These are phyloP conservation scores for Cutaneotrichosporon cutaneum DNA, from an alignment of 1,284 basidiomycete genomes.

Conservation along the genomic window DNA sequence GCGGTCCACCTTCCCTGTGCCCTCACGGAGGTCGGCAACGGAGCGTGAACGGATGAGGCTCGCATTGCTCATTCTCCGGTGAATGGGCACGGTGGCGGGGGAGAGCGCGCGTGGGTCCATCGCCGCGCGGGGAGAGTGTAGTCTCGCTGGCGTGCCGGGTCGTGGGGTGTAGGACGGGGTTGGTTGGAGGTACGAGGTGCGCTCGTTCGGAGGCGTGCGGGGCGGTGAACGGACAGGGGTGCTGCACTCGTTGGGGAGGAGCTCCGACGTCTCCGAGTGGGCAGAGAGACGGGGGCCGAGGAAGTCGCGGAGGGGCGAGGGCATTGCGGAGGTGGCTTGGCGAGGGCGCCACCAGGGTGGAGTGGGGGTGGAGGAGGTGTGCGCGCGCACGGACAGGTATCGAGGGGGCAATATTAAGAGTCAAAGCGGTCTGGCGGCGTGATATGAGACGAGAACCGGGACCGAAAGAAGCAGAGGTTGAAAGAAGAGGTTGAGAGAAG, in stretches of 20 bases:
- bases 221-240: conserved; percentile 8
- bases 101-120: neutral
- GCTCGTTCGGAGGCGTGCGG: neutral
- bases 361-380: neutral
- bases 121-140: neutral
- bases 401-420: no score
- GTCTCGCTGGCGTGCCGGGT: neutral
- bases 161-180: conserved; percentile 3
- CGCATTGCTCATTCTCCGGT: conserved; percentile 17
- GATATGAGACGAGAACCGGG: no score
- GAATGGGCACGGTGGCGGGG: neutral
- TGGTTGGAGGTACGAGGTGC: neutral
- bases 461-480: no score
- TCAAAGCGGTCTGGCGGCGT: no score
- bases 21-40: conserved; percentile 8
- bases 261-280: conserved; percentile 12
- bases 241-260: conserved; percentile 20
- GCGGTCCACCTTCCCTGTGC: conserved; percentile 8
- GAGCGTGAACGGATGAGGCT: conserved; percentile 17
- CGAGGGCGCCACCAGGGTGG: neutral
- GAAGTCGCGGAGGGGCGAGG: conserved; percentile 7
- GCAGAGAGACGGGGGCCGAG: neutral
- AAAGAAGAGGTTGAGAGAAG: neutral
- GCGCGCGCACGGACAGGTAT: no score
- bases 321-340: neutral